Conservation (phyloP, 805 yeast species). For the Candida loeiensis region DNA sequence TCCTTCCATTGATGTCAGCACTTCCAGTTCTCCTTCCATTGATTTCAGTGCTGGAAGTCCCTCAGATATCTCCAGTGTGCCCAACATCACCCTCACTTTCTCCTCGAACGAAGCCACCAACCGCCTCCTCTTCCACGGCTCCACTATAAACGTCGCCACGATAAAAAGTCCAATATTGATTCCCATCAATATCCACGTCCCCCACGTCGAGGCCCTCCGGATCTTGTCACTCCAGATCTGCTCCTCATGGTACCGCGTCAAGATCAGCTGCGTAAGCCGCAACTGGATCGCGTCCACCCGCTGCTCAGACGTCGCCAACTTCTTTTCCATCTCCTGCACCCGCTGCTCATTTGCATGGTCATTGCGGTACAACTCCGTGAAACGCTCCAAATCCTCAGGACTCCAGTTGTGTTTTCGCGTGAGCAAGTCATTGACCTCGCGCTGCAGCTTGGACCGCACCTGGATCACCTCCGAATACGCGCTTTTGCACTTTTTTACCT, state of each 20-base stretch:
- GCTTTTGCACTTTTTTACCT: conserved; percentile 48
- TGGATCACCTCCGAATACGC: conserved; percentile 59
- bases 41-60: too few relatives aligned
- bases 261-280: conserved; percentile 67
- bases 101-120: conserved; percentile 81
- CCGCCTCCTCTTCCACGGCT: conserved; percentile 88
- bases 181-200: conserved; percentile 87
- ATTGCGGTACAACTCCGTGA: conserved; percentile 74
- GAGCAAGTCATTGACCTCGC: conserved; percentile 79
- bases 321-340: conserved; percentile 50
- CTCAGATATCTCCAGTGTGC: not conserved
- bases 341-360: conserved; percentile 70
- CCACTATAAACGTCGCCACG: conserved; percentile 80
- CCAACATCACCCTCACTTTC: conserved; percentile 52
- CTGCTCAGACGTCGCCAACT: conserved; percentile 53
- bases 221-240: conserved; percentile 98
- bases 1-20: too few relatives aligned
- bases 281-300: conserved; percentile 67
- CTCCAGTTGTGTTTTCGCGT: conserved; percentile 85
- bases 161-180: conserved; percentile 75
- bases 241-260: conserved; percentile 91
- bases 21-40: too few relatives aligned
- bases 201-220: conserved; percentile 93
- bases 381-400: conserved; percentile 72
- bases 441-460: conserved; percentile 66